Evolutionary conservation across 495 filamentous ascomycete genomes (phyloP), one percentile per base, ranked within the genome.

Genomic region (Penicillium steckii): DNA sequence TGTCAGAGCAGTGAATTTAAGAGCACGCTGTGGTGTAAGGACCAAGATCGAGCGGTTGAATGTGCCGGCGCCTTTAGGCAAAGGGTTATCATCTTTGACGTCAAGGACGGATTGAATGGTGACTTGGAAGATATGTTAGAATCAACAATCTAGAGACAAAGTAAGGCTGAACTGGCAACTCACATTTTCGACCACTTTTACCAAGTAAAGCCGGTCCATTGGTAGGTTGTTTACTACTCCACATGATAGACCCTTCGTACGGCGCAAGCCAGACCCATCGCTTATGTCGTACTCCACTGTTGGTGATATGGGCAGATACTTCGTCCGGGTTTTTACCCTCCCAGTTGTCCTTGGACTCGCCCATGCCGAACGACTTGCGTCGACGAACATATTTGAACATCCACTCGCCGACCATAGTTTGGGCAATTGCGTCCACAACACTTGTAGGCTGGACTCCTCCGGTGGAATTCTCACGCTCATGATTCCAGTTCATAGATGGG

Each of bases 321-420:
- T 80, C 80, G 48, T 76, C 74, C 1, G 70, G 57, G 40, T 72
- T 72, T 48, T 65, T 64, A 7, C 69, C 71, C 46, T 85, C 85
- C 64, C 76, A 78, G 45, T 77, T 82, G 56, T 84, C 85, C 25
- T 81, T 79, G 26, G 76, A 73, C 48, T 97, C 92, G 4, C 82
- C 71, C 37, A 95, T 85, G 19, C 67, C 67, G 29, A 98, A 97
- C 2, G 94, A 94, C 69, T 89, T 96, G 55, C 94, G 82, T 65
- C 91, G 83, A 33, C 94, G 83, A 33, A 97, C 88, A 64, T 97
- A 97, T 64, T 98, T 98, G 81, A 87, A 97, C 94, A 98, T 97
- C 94, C 94, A 98, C 62, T 97, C 94, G 26, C 94, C 94, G 40
- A 97, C 90, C 94, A 97, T 98, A 4, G 94, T 96, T 59, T 95